Percentiles rank a stretch among this genome's conserved stretches.
These are phyloP conservation scores for Rachicladosporium sp. DNA, from an alignment of 2,329 filamentous ascomycete genomes.

Conservation along the genomic window DNA sequence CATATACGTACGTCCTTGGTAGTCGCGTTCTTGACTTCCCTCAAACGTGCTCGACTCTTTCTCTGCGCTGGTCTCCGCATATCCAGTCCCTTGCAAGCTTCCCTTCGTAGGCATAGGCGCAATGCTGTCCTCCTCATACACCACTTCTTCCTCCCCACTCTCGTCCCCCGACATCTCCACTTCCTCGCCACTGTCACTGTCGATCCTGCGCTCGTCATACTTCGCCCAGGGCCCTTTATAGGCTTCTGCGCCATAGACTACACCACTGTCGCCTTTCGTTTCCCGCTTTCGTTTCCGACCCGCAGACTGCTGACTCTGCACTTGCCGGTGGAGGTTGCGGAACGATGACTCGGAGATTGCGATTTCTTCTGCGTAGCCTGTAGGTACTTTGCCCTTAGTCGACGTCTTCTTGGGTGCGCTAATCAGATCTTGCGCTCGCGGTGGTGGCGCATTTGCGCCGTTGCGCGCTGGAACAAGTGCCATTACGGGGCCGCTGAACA, in stretches of 20 bases:
- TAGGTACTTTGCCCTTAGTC: slow-evolving; percentile 40
- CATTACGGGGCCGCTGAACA: slow-evolving; percentile 9
- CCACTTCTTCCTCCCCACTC: slow-evolving; percentile 55
- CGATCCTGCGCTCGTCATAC: slow-evolving; percentile 63
- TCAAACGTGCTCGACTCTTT: slow-evolving; percentile 78
- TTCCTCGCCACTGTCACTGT: slow-evolving; percentile 56
- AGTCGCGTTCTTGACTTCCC: slow-evolving; percentile 72
- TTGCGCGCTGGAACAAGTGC: slow-evolving; percentile 23
- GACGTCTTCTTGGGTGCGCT: slow-evolving; percentile 20
- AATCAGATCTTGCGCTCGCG: slow-evolving; percentile 15
- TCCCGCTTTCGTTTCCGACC: slow-evolving; percentile 73
- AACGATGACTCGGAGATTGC: slow-evolving; percentile 86
- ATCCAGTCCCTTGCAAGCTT: slow-evolving; percentile 40
- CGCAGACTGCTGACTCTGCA: slow-evolving; percentile 37
- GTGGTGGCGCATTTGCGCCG: slow-evolving; percentile 22
- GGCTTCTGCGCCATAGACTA: slow-evolving; percentile 74
- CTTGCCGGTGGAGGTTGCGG: slow-evolving; percentile 70
- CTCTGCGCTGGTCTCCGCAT: slow-evolving; percentile 31
- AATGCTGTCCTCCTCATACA: slow-evolving; percentile 63
- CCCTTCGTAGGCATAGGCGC: slow-evolving; percentile 41
- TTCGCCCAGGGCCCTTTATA: slow-evolving; percentile 94
- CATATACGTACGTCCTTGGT: slow-evolving; percentile 95
- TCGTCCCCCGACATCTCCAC: slow-evolving; percentile 64
- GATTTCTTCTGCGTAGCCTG: slow-evolving; percentile 78
- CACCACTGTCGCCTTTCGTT: slow-evolving; percentile 67